Base-by-base conservation (phyloP, 176 grass and related monocot genomes). In the Rhynchospora pubera region DNA sequence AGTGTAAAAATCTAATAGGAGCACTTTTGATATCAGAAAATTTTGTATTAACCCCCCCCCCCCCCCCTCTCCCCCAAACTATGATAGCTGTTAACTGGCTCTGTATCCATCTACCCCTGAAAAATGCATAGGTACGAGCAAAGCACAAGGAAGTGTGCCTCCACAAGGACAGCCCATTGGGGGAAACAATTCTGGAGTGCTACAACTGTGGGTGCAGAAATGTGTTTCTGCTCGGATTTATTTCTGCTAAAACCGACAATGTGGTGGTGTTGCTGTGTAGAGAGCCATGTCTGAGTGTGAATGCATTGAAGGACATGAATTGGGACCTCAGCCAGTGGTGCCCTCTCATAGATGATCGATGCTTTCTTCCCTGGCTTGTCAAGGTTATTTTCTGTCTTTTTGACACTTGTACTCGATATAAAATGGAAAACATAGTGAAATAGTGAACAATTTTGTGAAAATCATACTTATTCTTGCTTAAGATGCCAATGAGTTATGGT, bases 271-370 rank as follows among this genome's bases (percentile, higher is more conserved):
- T 99, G 52, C 85, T 99, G 76, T 99, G 97, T 82, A 89, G 97
- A 99, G 97, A 96, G 43, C 97, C 97, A n/a, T 99, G 97, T 79
- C 79, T 99, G 88, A 99, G 84, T 87, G 97, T 99, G 65, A 96
- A 99, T 87, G 97, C 93, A 58, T 86, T 96, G 66, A 99, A 99
- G 84, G 97, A 96, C 64, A 99, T 96, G 97, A 96, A 96, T 78
- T 99, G 97, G 97, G 97, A 99, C 85, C 86, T 99, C 50, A 96
- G 91, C 82, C 97, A 99, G 73, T 99, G 97, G 97, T 96, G 91
- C 61, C 97, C 97, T 79, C 97, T 99, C 84, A 99, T 99, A 78
- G 97, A 99, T 12, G 97, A 99, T 65, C 91, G 97, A 21, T 99
- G 97, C 81, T 99, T 99, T 79, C 84, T 99, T 56, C 83, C 89